A percentile compares a stretch with the other conserved stretches of the same genome.
These are phyloP conservation scores for Talaromyces trachyspermus DNA, from an alignment of 495 filamentous ascomycete genomes.

Conservation along the genomic window DNA sequence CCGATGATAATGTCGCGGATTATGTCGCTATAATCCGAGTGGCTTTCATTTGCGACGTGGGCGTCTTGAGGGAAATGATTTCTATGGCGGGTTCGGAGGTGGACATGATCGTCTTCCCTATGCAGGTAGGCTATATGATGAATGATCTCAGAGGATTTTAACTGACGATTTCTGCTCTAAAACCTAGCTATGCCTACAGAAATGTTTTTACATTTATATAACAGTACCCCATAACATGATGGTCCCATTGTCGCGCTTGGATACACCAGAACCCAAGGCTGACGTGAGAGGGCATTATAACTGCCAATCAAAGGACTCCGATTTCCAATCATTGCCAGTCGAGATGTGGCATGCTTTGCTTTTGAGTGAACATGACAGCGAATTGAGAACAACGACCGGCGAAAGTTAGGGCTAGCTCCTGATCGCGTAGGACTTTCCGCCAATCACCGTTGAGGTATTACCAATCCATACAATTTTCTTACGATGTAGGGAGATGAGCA, in stretches of 20 bases:
- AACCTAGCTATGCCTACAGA: too few relatives aligned
- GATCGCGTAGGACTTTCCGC: neutral
- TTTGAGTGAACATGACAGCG: neutral
- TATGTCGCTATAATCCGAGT: neutral
- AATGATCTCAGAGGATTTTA: too few relatives aligned
- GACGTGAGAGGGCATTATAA: neutral
- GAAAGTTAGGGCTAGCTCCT: neutral
- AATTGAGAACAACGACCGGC: neutral
- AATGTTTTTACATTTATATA: neutral
- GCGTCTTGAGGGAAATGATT: constrained; percentile 3
- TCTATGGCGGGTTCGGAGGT: constrained; percentile 1
- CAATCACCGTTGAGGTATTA: neutral
- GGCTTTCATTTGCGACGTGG: neutral
- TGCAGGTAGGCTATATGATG: too few relatives aligned
- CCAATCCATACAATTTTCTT: neutral
- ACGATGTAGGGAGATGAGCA: neutral
- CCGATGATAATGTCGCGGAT: constrained; percentile 44
- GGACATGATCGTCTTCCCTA: neutral
- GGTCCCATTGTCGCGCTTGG: neutral
- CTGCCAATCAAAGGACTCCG: neutral
- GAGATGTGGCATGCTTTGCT: neutral
- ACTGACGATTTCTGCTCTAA: neutral
- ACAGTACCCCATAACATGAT: neutral
- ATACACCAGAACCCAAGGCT: neutral
- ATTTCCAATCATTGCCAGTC: constrained; percentile 2